These are phyloP conservation scores for Priceomyces castillae DNA, from an alignment of 805 yeast species.

Conservation along the genomic window DNA sequence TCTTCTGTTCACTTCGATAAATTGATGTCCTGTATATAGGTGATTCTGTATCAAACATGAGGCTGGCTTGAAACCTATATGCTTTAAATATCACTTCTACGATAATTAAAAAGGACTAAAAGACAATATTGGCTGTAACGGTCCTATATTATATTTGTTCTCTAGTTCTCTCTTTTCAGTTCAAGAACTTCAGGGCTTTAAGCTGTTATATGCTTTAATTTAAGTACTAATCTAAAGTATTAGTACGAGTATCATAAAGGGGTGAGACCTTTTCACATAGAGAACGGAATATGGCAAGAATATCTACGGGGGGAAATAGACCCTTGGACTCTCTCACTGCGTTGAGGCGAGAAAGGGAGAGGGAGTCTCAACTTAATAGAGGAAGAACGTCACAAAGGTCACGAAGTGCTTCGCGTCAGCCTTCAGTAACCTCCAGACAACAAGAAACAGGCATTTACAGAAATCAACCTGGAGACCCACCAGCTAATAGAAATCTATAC, in stretches of 20 bases:
- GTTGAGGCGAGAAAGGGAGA: constrained; percentile 11
- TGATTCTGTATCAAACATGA: neutral
- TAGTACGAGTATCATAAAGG: too few species aligned
- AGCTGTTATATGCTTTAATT: too few species aligned
- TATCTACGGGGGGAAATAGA: constrained; percentile 10
- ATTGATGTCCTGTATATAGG: neutral
- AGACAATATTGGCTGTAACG: neutral
- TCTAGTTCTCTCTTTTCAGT: too few species aligned
- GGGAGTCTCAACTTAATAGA: constrained; percentile 8
- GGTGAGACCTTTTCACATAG: too few species aligned
- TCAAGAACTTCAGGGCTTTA: too few species aligned
- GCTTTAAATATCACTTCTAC: neutral
- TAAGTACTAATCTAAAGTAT: too few species aligned
- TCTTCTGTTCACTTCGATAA: too few species aligned
- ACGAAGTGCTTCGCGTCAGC: constrained; percentile 5
- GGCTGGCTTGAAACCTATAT: neutral
- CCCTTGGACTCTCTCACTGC: constrained; percentile 9
- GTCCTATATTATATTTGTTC: neutral
- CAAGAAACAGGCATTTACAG: constrained; percentile 37
- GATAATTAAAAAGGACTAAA: neutral
- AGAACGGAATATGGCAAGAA: constrained; percentile 12
- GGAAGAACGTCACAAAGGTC: constrained; percentile 4
- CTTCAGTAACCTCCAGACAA: constrained; percentile 10
- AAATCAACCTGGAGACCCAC: constrained; percentile 58
- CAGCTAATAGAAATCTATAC: constrained; percentile 17